A percentile compares a stretch with the other conserved stretches of the same genome.
These are phyloP conservation scores for Piedraia hortae DNA, from an alignment of 2,329 filamentous ascomycete species.

Conservation along the genomic window DNA sequence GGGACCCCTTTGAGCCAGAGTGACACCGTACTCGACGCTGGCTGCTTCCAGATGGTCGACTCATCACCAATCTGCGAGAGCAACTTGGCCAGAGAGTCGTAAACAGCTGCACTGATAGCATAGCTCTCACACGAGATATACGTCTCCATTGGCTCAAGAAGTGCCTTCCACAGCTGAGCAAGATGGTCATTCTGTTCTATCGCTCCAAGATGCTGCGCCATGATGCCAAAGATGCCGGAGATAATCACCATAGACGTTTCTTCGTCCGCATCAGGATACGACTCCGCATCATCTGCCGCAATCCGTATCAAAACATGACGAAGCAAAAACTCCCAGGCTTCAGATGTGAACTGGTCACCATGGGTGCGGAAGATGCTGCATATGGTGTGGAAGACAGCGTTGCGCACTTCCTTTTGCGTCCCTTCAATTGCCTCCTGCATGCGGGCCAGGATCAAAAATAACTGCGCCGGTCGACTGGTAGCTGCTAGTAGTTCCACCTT, in stretches of 20 bases:
- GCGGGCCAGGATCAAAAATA: slow-evolving; percentile 48
- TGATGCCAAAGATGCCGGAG: slow-evolving; percentile 41
- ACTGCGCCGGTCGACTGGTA: slow-evolving; percentile 28
- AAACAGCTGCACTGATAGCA: slow-evolving; percentile 17
- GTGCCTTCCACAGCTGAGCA: slow-evolving; percentile 43
- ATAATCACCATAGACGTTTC: slow-evolving; percentile 36
- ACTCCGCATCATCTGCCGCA: slow-evolving; percentile 14
- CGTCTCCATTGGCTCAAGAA: slow-evolving; percentile 39
- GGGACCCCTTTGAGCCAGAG: slow-evolving; percentile 11
- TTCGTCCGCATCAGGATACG: slow-evolving; percentile 1
- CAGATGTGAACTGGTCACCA: slow-evolving; percentile 47
- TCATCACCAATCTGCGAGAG: slow-evolving; percentile 10
- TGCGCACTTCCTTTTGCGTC: slow-evolving; percentile 45
- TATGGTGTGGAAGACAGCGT: slow-evolving; percentile 73
- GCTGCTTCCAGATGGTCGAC: slow-evolving; percentile 6
- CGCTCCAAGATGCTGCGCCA: slow-evolving; percentile 49
- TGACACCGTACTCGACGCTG: slow-evolving; percentile 7
- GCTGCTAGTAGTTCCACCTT: slow-evolving; percentile 3
- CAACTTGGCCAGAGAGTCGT: slow-evolving; percentile 14
- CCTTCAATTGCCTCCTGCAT: slow-evolving; percentile 46
- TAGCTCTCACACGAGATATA: slow-evolving; percentile 17
- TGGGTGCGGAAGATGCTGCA: slow-evolving; percentile 81
- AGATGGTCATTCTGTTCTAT: slow-evolving; percentile 41
- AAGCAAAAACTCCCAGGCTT: slow-evolving; percentile 63
- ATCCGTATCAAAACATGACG: slow-evolving; percentile 57